These are phyloP conservation scores for Petunia secreta DNA, from an alignment of 257 asterid species.

Conservation along the genomic window DNA sequence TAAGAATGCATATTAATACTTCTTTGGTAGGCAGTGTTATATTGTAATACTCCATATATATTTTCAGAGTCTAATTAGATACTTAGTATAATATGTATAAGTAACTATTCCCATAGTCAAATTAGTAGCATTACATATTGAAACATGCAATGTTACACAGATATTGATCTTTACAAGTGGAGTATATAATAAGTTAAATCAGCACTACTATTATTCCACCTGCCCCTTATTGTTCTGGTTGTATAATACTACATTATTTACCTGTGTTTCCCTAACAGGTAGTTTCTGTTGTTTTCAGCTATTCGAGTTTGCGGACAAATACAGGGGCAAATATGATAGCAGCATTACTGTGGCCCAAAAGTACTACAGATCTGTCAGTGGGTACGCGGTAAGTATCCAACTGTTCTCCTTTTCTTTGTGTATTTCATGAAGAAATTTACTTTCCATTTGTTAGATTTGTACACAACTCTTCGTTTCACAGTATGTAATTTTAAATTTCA, in stretches of 20 bases:
- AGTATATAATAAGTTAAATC: too few relatives aligned
- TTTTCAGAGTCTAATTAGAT: too few relatives aligned
- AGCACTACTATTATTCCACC: neutral
- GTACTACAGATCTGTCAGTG: constrained; percentile 96
- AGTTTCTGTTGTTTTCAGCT: constrained; percentile 57
- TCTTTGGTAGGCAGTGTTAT: too few relatives aligned
- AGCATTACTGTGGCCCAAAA: constrained; percentile 90
- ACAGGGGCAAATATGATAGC: constrained; percentile 94
- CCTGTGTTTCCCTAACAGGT: neutral
- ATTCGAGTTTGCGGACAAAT: constrained; percentile 90
- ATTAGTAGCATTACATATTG: neutral
- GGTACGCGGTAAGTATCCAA: constrained; percentile 55
- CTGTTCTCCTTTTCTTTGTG: neutral
- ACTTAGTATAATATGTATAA: too few relatives aligned
- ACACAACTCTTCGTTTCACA: neutral
- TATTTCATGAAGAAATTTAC: neutral
- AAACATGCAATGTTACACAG: too few relatives aligned
- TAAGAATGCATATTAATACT: neutral
- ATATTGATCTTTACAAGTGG: too few relatives aligned
- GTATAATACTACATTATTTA: neutral
- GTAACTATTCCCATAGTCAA: neutral
- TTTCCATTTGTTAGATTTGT: neutral
- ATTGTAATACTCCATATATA: too few relatives aligned
- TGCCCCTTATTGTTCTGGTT: neutral
- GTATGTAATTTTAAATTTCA: neutral